Percentiles rank a stretch among this genome's conserved stretches.
These are phyloP conservation scores for Caryopteris hybrid DNA, from an alignment of 305 asterid genomes.

Conservation along the genomic window DNA sequence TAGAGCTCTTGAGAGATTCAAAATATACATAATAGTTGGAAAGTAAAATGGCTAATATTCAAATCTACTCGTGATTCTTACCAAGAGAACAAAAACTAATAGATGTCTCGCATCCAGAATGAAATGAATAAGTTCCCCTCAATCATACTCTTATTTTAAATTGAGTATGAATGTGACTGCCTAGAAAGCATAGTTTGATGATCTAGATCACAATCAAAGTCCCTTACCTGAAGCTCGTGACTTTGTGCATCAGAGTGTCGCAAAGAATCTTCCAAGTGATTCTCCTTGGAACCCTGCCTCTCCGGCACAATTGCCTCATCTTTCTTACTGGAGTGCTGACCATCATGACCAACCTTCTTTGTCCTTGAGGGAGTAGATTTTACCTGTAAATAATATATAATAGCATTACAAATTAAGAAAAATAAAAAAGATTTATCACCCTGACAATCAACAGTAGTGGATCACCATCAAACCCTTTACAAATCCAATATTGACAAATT, in stretches of 20 bases:
- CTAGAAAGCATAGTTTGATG: not conserved
- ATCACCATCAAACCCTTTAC: not conserved
- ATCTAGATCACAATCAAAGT: not conserved
- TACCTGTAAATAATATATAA: constrained; percentile 25
- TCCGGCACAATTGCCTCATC: constrained; percentile 47
- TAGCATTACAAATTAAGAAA: not conserved
- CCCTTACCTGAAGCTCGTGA: constrained; percentile 46
- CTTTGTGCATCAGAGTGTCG: constrained; percentile 36
- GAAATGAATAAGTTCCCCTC: not conserved
- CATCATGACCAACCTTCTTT: constrained; percentile 58
- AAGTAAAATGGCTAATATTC: not conserved
- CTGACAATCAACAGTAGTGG: not conserved
- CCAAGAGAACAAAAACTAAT: too few species aligned
- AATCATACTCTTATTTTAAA: not conserved
- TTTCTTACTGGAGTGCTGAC: constrained; percentile 37
- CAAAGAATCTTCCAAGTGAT: constrained; percentile 34
- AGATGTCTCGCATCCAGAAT: too few species aligned
- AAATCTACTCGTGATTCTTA: not conserved
- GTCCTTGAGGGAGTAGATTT: constrained; percentile 45
- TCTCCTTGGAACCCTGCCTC: constrained; percentile 35
- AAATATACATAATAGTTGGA: too few species aligned
- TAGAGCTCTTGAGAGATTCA: too few species aligned
- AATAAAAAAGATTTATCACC: not conserved
- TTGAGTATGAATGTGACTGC: not conserved
- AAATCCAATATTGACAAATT: not conserved